These are phyloP conservation scores for Murraya paniculata DNA, from an alignment of 345 rosid species.

Conservation along the genomic window DNA sequence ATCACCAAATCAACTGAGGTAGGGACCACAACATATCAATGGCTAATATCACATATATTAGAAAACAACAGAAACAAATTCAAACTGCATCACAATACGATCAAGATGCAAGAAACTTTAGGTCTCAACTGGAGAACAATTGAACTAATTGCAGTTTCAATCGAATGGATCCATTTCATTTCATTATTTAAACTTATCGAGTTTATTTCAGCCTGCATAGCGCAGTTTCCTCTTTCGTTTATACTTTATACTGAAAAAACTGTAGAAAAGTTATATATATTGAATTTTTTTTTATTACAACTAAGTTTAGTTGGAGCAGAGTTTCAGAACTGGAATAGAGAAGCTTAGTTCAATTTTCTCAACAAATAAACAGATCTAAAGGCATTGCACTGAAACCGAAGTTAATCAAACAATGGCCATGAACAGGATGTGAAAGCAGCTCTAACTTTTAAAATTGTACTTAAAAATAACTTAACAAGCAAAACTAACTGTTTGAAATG, in stretches of 20 bases:
- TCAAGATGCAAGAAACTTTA: not conserved
- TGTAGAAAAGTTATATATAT: not conserved
- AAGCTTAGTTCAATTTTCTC: not conserved
- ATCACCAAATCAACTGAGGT: not conserved
- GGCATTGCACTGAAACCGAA: constrained; percentile 15
- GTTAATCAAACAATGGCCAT: constrained; percentile 3
- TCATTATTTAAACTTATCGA: not conserved
- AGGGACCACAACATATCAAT: constrained; percentile 6
- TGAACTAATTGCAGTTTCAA: not conserved
- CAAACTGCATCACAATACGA: constrained; percentile 5
- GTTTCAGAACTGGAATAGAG: not conserved
- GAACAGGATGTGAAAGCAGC: not conserved
- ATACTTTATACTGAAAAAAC: too few species aligned
- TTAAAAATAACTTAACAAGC: not conserved
- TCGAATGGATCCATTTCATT: not conserved
- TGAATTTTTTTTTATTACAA: not conserved
- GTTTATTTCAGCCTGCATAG: not conserved
- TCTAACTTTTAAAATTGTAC: not conserved
- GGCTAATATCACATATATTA: not conserved
- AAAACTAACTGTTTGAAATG: not conserved
- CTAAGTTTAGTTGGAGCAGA: not conserved
- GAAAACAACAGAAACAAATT: constrained; percentile 3
- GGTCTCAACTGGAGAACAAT: not conserved
- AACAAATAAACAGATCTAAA: constrained; percentile 18
- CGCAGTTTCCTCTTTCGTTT: not conserved